phyloP scores from a whole-genome alignment of 495 filamentous ascomycete species.

The Penicillium chermesinum region DNA sequence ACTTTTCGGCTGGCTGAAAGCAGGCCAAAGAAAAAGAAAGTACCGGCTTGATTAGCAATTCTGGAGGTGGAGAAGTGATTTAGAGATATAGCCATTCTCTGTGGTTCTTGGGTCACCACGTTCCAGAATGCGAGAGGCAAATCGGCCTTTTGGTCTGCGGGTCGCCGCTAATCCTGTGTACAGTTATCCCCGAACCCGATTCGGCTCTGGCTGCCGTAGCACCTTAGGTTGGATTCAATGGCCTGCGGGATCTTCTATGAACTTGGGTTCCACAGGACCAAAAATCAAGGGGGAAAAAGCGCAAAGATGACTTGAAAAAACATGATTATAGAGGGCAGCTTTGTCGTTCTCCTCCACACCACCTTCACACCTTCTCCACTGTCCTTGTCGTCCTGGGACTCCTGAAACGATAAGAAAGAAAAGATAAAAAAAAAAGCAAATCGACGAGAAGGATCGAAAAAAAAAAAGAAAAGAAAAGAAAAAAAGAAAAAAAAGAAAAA shows the following conservation, averaged over 20 bases:
- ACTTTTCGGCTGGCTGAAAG: conserved; percentile 15
- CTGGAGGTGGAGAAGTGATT: background rate
- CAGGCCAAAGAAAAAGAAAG: conserved; percentile 9
- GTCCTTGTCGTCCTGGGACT: background rate
- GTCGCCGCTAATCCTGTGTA: background rate
- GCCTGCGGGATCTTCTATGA: conserved; percentile 15
- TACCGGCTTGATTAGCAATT: conserved; percentile 6
- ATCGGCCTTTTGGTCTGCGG: background rate
- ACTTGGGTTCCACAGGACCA: conserved; percentile 18
- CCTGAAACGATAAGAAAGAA: conserved; percentile 1
- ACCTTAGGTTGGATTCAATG: conserved; percentile 22
- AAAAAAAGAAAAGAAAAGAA: conserved; percentile 2
- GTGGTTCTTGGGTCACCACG: background rate
- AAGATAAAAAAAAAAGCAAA: background rate
- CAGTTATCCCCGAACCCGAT: background rate
- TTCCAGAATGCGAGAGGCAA: background rate
- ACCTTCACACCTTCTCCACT: too few species aligned
- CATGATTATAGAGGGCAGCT: conserved; percentile 1
- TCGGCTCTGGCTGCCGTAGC: conserved; percentile 12
- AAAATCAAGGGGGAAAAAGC: conserved; percentile 5
- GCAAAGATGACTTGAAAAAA: conserved; percentile 1
- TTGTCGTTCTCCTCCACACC: background rate
- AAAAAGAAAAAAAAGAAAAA: conserved; percentile 2
- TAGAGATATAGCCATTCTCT: background rate
- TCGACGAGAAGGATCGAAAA: background rate